A percentile compares a stretch with the other conserved stretches of the same genome.
Conservation (phyloP, 768 basidiomycete genomes). For the Naematelia encephala region DNA sequence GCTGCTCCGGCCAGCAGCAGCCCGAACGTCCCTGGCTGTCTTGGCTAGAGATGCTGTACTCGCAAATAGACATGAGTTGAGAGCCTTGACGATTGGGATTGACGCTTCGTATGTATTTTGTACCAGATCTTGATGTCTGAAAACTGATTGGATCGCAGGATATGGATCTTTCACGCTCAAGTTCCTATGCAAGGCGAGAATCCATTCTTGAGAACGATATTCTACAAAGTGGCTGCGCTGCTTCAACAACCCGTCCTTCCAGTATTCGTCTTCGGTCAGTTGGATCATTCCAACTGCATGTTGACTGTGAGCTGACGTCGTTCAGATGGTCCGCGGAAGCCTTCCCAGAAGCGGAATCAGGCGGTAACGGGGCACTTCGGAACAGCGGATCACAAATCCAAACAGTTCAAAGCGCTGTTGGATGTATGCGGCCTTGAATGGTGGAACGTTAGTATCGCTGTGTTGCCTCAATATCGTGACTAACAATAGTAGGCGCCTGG, state of each 20-base stretch:
- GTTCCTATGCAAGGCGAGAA: constrained; percentile 63
- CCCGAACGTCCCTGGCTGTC: constrained; percentile 70
- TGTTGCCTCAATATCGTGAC: not conserved
- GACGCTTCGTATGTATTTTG: constrained; percentile 58
- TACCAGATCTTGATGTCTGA: not conserved
- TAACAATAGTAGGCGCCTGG: constrained; percentile 62
- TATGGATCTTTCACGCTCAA: constrained; percentile 58
- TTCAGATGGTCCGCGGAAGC: constrained; percentile 71
- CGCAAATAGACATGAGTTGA: constrained; percentile 60
- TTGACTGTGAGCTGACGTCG: not conserved
- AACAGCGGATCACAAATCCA: constrained; percentile 40
- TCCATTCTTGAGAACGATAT: constrained; percentile 74
- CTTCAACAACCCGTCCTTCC: constrained; percentile 72
- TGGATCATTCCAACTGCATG: not conserved
- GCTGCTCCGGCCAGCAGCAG: constrained; percentile 69
- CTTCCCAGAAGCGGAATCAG: constrained; percentile 67
- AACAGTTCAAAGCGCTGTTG: constrained; percentile 50
- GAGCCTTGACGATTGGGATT: constrained; percentile 79
- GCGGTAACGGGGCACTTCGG: constrained; percentile 42
- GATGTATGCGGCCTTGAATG: constrained; percentile 55
- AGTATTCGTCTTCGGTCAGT: constrained; percentile 73
- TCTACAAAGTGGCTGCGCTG: constrained; percentile 79
- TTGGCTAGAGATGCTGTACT: constrained; percentile 75
- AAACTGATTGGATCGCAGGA: constrained; percentile 21
- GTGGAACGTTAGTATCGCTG: constrained; percentile 52